These are phyloP conservation scores for Penicillium samsonianum DNA, from an alignment of 495 filamentous ascomycete genomes.

Conservation along the genomic window DNA sequence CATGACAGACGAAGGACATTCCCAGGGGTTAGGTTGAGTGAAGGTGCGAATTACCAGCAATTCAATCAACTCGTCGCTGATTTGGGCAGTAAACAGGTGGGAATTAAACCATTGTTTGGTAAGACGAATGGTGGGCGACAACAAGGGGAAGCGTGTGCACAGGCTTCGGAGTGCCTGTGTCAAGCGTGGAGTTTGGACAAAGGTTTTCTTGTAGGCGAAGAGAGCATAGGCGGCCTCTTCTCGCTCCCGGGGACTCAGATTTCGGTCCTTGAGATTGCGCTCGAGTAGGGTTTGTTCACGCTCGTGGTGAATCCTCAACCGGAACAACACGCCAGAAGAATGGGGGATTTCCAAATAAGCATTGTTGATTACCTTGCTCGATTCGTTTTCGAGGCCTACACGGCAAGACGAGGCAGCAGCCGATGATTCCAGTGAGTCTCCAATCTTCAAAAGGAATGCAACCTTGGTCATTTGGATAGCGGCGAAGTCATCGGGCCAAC, in stretches of 20 bases:
- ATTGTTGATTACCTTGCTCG: slow-evolving; percentile 66
- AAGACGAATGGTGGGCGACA: slow-evolving; percentile 85
- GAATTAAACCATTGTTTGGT: slow-evolving; percentile 86
- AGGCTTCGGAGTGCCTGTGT: slow-evolving; percentile 76
- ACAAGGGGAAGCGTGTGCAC: slow-evolving; percentile 74
- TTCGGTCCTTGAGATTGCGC: slow-evolving; percentile 71
- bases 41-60: slow-evolving; percentile 74
- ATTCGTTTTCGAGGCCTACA: slow-evolving; percentile 78
- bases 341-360: slow-evolving; percentile 83
- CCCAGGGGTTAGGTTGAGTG: slow-evolving; percentile 80
- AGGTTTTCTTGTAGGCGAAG: slow-evolving; percentile 67
- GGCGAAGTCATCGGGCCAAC: slow-evolving; percentile 88
- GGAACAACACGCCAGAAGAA: slow-evolving; percentile 61
- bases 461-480: slow-evolving; percentile 94
- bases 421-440: slow-evolving; percentile 62
- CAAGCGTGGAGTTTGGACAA: slow-evolving; percentile 72
- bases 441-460: slow-evolving; percentile 84
- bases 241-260: slow-evolving; percentile 56
- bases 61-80: slow-evolving; percentile 81
- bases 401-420: slow-evolving; percentile 51
- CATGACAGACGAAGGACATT: slow-evolving; percentile 72
- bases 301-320: slow-evolving; percentile 66
- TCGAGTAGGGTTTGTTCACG: slow-evolving; percentile 82
- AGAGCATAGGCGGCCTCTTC: slow-evolving; percentile 69
- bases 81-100: slow-evolving; percentile 75